phyloP scores from a whole-genome alignment of 176 grass and related monocot species.

The Rhipidocladum racemiflorum region DNA sequence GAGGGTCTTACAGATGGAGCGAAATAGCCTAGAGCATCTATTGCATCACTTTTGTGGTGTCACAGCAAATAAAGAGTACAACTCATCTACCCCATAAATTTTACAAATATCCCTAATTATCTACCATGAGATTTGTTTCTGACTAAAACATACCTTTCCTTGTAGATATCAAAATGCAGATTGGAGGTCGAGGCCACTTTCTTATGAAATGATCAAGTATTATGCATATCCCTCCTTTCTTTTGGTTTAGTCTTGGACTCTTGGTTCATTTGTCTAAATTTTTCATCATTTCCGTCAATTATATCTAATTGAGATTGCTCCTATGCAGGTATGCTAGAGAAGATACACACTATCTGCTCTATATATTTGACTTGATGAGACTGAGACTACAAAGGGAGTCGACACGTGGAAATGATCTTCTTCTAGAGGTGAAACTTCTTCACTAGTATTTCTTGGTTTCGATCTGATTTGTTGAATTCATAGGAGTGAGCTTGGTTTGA shows the following conservation, averaged over 20 bases:
- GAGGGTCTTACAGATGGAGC: conserved; percentile 82
- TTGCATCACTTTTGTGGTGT: conserved; percentile 83
- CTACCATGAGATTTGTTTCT: conserved; percentile 32
- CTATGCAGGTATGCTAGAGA: conserved; percentile 89
- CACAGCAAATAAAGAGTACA: conserved; percentile 82
- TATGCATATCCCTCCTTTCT: conserved; percentile 33
- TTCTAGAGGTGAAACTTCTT: conserved; percentile 67
- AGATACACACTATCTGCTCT: conserved; percentile 93
- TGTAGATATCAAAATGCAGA: conserved; percentile 97
- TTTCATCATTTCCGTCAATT: conserved; percentile 8
- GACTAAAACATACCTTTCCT: conserved; percentile 25
- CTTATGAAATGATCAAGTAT: conserved; percentile 94
- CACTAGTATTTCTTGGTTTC: conserved; percentile 4
- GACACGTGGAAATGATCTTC: conserved; percentile 58
- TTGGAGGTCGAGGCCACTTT: conserved; percentile 87
- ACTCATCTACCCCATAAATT: conserved; percentile 6
- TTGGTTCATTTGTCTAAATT: background rate
- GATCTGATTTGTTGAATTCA: conserved; percentile 22
- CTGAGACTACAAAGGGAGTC: conserved; percentile 57
- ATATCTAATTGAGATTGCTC: conserved; percentile 26
- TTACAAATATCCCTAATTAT: conserved; percentile 7
- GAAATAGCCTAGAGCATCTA: conserved; percentile 88
- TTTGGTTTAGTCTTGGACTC: conserved; percentile 21
- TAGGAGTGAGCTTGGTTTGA: conserved; percentile 22
- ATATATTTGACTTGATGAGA: conserved; percentile 97